Evolutionary conservation across 164 flowering plant genomes (phyloP), one percentile per base, ranked within the genome.

Genomic region (Nymphaea colorata): DNA sequence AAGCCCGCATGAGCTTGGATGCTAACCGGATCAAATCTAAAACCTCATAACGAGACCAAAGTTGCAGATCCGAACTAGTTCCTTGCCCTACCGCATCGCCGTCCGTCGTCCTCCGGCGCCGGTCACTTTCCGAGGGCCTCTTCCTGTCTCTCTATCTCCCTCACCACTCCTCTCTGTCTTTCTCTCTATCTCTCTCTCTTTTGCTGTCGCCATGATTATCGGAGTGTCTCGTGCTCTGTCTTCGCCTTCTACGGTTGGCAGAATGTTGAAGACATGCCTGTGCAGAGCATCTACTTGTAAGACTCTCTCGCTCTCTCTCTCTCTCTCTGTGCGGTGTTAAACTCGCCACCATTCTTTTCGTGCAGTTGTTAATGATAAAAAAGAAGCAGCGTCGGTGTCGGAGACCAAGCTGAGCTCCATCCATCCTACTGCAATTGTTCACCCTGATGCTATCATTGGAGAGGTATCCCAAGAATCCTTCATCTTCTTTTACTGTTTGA

Each of bases 381-480:
- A 25, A 42, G 66, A 69, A 64, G 3, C 44, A 5, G 66, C 61
- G 42, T 15, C 3, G 44, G 11, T 17, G 10, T 62, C 15, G 44
- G 72, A 60, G n/a, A 43, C 64, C 14, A 72, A 59, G 4, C 61
- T 73, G 14, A 69, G 53, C 47, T 72, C 66, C 67, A 78, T 81
- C 64, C 88, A 84, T 70, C 84, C 85, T 2, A 72, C 80, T 44
- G 81, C 88, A 1, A 55, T 84, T 43, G 74, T 84, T 69, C 84
- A 84, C 64, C 83, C 85, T 1, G 17, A 67, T 69, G 88, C 86
- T 7, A 59, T 81, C 43, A 79, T 91, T 25, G 98, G 92, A 53
- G 83, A 84, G 85, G 93, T 67, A 70, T 18, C 45, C 2, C 11
- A 2, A 16, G 14, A 5, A 5, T 59, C 17, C 64, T 53, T 18